Evolutionary conservation across 208 protist species (phyloP).

Genomic region (Wallacemonas sp.): DNA sequence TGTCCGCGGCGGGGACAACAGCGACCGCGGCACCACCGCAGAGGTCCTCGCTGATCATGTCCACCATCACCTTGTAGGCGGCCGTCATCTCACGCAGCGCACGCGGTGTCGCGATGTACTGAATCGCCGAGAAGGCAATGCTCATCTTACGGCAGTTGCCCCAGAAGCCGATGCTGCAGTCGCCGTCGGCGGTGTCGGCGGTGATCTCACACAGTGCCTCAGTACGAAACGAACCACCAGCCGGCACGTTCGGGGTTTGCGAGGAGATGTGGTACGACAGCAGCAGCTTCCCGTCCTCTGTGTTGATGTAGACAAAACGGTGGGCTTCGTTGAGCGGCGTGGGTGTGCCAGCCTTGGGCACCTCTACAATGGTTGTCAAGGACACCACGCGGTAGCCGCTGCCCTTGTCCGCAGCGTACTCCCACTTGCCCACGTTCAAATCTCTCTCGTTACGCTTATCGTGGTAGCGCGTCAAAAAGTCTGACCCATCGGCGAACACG

Average conservation of each 20-base stretch:
- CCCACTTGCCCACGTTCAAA: slow-evolving; percentile 60
- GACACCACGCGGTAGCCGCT: slow-evolving; percentile 73
- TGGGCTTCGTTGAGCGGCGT: slow-evolving; percentile 80
- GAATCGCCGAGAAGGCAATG: slow-evolving; percentile 63
- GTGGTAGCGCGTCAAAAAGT: slow-evolving; percentile 78
- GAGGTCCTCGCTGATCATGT: slow-evolving; percentile 73
- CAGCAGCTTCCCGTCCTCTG: slow-evolving; percentile 39
- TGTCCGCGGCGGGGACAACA: slow-evolving; percentile 17
- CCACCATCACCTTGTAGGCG: slow-evolving; percentile 75
- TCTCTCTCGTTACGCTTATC: slow-evolving; percentile 66
- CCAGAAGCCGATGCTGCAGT: slow-evolving; percentile 68
- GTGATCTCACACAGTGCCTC: slow-evolving; percentile 76
- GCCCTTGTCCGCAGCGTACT: slow-evolving; percentile 67
- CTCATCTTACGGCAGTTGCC: slow-evolving; percentile 81
- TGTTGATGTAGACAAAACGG: slow-evolving; percentile 64
- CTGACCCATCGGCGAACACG: slow-evolving; percentile 63
- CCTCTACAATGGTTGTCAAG: slow-evolving; percentile 58
- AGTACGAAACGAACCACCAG: slow-evolving; percentile 69
- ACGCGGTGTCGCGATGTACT: slow-evolving; percentile 66
- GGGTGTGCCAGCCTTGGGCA: slow-evolving; percentile 57
- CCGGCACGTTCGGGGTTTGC: slow-evolving; percentile 72
- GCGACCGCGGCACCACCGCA: slow-evolving; percentile 28
- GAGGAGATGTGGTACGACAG: slow-evolving; percentile 84
- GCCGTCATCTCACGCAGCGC: slow-evolving; percentile 78
- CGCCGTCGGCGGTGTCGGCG: slow-evolving; percentile 41